A percentile compares a stretch with the other conserved stretches of the same genome.
Conservation (phyloP, 2,329 filamentous ascomycete genomes). For the Colletotrichum endophyticum region DNA sequence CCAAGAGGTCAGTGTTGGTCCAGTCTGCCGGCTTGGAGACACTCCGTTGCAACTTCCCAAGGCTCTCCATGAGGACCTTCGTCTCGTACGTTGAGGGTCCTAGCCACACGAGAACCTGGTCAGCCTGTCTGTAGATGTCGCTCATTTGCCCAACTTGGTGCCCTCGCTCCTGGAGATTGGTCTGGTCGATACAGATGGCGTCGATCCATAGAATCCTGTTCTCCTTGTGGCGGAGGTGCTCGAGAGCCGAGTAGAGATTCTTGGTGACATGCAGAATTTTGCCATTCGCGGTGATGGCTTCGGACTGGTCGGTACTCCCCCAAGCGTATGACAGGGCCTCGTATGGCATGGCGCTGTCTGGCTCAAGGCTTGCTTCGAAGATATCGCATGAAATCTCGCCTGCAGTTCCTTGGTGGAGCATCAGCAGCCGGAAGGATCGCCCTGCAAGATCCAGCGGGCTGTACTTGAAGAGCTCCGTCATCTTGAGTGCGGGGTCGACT, state of each 20-base stretch:
- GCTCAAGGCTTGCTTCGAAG: not conserved
- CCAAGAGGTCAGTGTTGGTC: not conserved
- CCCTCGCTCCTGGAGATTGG: not conserved
- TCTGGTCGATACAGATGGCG: not conserved
- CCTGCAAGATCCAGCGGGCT: not conserved
- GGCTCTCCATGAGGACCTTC: not conserved
- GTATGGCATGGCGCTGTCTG: not conserved
- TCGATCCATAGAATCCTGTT: not conserved
- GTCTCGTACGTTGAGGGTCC: not conserved
- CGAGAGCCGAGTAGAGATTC: not conserved
- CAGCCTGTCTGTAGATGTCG: not conserved
- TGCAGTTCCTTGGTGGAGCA: not conserved
- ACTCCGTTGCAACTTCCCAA: not conserved
- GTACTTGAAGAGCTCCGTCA: not conserved
- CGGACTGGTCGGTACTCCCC: not conserved
- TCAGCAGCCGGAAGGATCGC: not conserved
- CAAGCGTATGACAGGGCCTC: not conserved
- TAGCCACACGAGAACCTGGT: not conserved
- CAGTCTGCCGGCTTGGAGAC: not conserved
- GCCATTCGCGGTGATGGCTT: not conserved
- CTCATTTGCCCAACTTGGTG: not conserved
- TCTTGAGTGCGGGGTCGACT: not conserved
- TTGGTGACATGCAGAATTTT: not conserved
- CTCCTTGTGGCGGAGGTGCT: not conserved
- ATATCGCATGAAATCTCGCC: not conserved